Base-by-base conservation (phyloP, 2,329 filamentous ascomycete genomes). In the Cladophialophora yegresii region DNA sequence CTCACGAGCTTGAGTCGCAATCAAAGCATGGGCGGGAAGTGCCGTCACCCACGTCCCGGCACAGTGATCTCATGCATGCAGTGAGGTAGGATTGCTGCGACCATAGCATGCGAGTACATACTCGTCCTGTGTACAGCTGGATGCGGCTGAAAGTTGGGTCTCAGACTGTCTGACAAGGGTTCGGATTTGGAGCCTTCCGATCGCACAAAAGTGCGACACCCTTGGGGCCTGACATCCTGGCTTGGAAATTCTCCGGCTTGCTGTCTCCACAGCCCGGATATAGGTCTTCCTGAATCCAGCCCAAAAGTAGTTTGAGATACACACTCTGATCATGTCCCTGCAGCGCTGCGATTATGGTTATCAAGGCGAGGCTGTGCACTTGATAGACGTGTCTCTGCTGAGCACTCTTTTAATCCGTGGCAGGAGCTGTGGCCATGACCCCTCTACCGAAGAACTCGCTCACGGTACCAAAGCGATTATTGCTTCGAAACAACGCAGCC, bases 361-460 rank as follows among this genome's bases (percentile, higher is more conserved):
- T 26, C 10, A 32, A 20, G 32, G 9, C 26, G 28, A 50, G 53
- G 51, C 51, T 51, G 60, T 59, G 57, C 45, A 49, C 26, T 22
- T 36, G 20, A 12, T n/a, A 53, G 56, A 9, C n/a, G 10, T 40
- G 26, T 33, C 33, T 23, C 12, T 22, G 20, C 40, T 30, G 54
- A 61, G 47, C 32, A 58, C 53, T 32, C 40, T 50, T 57, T 67
- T 63, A 66, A 45, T 68, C 69, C 36, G 50, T 60, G 23, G 65
- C 45, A 16, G 63, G 62, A 12, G 59, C 54, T 20, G 63, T 62
- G 22, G 58, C 85, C 92, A 98, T 96, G 3, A 98, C 92, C 0
- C 95, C 93, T 63, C 93, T 82, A 0, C 93, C 93, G 81, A 96
- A 98, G 86, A 95, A 99, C 74, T 96, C 92, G 65, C 92, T 91